Base-by-base conservation (phyloP, 768 basidiomycete genomes). In the Pholiota molesta region DNA sequence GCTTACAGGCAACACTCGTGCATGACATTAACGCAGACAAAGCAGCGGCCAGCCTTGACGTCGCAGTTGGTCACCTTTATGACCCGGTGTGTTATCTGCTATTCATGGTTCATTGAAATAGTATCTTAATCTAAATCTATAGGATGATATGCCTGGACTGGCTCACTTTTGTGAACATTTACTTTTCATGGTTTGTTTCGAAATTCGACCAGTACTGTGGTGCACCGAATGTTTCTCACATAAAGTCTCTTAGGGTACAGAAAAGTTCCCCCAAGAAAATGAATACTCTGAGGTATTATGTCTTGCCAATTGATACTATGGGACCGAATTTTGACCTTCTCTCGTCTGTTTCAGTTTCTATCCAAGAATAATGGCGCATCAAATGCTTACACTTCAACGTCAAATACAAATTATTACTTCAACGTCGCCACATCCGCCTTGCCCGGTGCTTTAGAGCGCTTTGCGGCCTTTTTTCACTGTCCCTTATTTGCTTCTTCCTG, bases 111-210 rank as follows among this genome's bases (percentile, higher is more conserved):
- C n/a, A 42, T 58, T n/a, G 31, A 11, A 69, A 74, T 83, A 78
- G 28, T 35, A 53, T 35, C n/a, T 42, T 52, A 35, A 47, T 55
- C 17, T 42, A 39, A 49, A 19, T 26, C 64, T 29, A 14, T 68
- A 92, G 87, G 87, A 84, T 72, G 94, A 97, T 71, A 91, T 95
- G 84, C 95, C 92, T 10, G 95, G 95, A 11, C 82, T 96, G 47
- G 95, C 95, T 52, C 94, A 97, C 74, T 96, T 96, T 71, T 96
- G 95, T 77, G 97, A 99, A 73, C 97, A 99, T 74, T 72, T 99
- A 53, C 75, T 97, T 63, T 99, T 99, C 76, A 94, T 99, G 89
- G 96, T 95, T n/a, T 28, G 37, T n/a, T 39, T 39, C 59, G 29
- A 29, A 29, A 29, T 33, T 65, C 23, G 31, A 31, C 31, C 57